Base-by-base conservation (phyloP, 2,329 filamentous ascomycete genomes). In the Nemania diffusa region DNA sequence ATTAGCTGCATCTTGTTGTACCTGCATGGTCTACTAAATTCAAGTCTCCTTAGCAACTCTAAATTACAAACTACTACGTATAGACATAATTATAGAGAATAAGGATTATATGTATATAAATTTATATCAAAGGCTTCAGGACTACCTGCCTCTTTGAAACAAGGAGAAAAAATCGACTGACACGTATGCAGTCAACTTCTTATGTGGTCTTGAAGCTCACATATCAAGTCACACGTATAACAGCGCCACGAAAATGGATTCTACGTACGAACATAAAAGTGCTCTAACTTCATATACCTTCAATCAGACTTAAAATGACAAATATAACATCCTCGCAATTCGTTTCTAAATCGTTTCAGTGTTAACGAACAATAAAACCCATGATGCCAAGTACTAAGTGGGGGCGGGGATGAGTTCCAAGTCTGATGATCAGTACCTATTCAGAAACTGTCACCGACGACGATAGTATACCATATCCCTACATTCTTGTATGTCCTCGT, bases 371-470 rank as follows among this genome's bases (percentile, higher is more conserved):
- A 3, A 15, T 17, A 7, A 29, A 29, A 22, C 11, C 32, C n/a
- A 20, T 17, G 24, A 29, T 46, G 20, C n/a, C 44, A 29, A 57
- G 56, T 32, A 22, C 24, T 53, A 58, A 46, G 62, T 62, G 62
- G 57, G 65, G 22, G 27, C 7, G 29, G 56, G 48, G 64, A 64
- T 56, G 42, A 60, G 50, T 27, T 5, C n/a, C n/a, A n/a, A n/a
- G 51, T 22, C 37, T 32, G 26, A 15, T 24, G 6, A 22, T 9
- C 11, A 13, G 24, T 40, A 62, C 24, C 32, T 44, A 22, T 55
- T 24, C 55, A 59, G 8, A 20, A 68, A 68, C 27, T 15, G 53
- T 62, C 32, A 68, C 66, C 57, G 65, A 68, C 40, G 42, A 55
- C 22, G 13, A 50, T 20, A 32, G 24, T 37, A 51, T 22, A 37